Conservation (phyloP, 2,329 filamentous ascomycete species). For the Monosporascus cannonballus region DNA sequence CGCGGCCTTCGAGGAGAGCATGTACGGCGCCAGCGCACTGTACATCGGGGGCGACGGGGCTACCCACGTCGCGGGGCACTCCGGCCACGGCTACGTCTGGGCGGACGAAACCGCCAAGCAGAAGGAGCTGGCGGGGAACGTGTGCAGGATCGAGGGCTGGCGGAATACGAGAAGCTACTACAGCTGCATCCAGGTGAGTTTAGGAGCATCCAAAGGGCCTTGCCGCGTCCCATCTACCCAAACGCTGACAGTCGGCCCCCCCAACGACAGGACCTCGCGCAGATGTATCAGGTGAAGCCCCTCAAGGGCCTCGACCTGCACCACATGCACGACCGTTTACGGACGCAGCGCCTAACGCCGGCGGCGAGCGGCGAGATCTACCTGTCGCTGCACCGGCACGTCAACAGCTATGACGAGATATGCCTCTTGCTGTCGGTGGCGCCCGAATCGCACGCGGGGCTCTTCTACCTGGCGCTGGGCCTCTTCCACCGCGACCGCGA, state of each 20-base stretch:
- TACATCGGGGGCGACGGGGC: constrained; percentile 75
- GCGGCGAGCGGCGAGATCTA: constrained; percentile 80
- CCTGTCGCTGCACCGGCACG: constrained; percentile 67
- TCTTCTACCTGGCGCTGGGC: constrained; percentile 87
- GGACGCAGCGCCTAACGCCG: constrained; percentile 71
- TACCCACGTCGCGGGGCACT: constrained; percentile 43
- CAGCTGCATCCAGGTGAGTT: constrained; percentile 78
- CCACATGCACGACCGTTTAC: constrained; percentile 87
- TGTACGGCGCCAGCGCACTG: constrained; percentile 87
- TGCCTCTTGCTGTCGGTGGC: constrained; percentile 77
- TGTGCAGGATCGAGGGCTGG: constrained; percentile 93
- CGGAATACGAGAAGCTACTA: constrained; percentile 93
- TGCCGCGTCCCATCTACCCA: constrained; percentile 7
- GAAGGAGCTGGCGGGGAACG: constrained; percentile 84
- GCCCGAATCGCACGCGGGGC: constrained; percentile 76
- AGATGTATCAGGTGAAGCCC: constrained; percentile 58
- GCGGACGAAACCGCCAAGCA: constrained; percentile 72
- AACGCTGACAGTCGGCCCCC: constrained; percentile 30
- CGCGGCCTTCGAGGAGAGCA: constrained; percentile 89
- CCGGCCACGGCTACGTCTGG: constrained; percentile 93
- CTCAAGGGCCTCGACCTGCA: constrained; percentile 80
- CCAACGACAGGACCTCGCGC: constrained; percentile 52
- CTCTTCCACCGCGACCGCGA: constrained; percentile 84
- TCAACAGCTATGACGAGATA: constrained; percentile 77
- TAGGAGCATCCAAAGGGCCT: neutral